These are phyloP conservation scores for Bryum argenteum DNA, from an alignment of 225 moss, liverwort and hornwort genomes.

Conservation along the genomic window DNA sequence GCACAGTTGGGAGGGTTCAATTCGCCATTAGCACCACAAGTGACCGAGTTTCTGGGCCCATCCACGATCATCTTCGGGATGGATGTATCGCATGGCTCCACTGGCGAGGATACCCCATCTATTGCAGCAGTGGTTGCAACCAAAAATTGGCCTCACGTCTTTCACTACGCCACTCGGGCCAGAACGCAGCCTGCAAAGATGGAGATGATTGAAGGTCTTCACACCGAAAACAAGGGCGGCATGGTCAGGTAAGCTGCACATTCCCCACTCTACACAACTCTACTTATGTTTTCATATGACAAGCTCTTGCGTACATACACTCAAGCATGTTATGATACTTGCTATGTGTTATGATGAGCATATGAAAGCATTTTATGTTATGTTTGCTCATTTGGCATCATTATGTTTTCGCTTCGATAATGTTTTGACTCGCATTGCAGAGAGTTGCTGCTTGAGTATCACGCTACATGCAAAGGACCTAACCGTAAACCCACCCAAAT, in stretches of 20 bases:
- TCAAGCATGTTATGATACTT: no score
- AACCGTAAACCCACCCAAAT: conserved; percentile 76
- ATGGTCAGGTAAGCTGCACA: conserved; percentile 70
- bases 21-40: conserved; percentile 43
- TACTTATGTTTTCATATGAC: no score
- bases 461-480: conserved; percentile 43
- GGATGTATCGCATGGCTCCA: conserved; percentile 93
- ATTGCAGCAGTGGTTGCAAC: conserved; percentile 95
- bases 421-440: conserved; percentile 31
- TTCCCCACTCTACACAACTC: not conserved
- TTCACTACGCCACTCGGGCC: conserved; percentile 75
- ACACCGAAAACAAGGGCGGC: conserved; percentile 58
- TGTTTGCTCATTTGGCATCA: no score
- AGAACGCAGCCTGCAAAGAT: conserved; percentile 76
- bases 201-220: conserved; percentile 91
- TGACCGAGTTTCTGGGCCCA: conserved; percentile 37
- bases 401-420: no score
- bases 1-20: conserved; percentile 68
- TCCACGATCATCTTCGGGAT: conserved; percentile 90
- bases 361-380: no score
- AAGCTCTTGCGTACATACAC: no score
- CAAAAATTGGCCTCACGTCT: conserved; percentile 82
- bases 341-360: no score
- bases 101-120: conserved; percentile 86
- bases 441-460: conserved; percentile 76